Evolutionary conservation across 2,329 filamentous ascomycete species (phyloP).

Genomic region (Lasiodiplodia gonubiensis): DNA sequence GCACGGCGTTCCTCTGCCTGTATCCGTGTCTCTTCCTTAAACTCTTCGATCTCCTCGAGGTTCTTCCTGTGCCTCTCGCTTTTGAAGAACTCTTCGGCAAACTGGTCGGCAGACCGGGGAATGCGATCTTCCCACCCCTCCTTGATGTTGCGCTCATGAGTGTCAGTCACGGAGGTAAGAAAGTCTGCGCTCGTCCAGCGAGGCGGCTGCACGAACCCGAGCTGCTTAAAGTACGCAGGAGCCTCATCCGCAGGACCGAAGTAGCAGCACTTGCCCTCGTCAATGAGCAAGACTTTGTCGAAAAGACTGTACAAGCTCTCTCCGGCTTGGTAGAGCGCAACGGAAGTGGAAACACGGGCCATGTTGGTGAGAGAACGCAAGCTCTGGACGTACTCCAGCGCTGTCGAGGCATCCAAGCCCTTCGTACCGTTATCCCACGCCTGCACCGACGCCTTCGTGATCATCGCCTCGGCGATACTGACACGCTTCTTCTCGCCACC

Average conservation of each 20-base stretch:
- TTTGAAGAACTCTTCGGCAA: conserved; percentile 53
- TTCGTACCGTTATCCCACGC: conserved; percentile 68
- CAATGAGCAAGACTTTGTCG: conserved; percentile 49
- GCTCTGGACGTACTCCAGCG: conserved; percentile 73
- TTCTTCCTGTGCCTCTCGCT: conserved; percentile 46
- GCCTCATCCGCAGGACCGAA: conserved; percentile 67
- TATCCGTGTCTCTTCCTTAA: conserved; percentile 42
- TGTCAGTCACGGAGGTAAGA: conserved; percentile 71
- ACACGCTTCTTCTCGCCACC: conserved; percentile 58
- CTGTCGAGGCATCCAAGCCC: conserved; percentile 75
- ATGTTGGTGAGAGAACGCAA: conserved; percentile 70
- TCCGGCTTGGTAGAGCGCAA: conserved; percentile 74
- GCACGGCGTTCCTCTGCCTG: conserved; percentile 41
- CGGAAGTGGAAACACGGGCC: conserved; percentile 64
- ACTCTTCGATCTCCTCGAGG: conserved; percentile 48
- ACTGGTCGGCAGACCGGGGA: conserved; percentile 61
- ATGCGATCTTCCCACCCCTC: conserved; percentile 63
- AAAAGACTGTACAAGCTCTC: conserved; percentile 47
- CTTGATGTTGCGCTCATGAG: conserved; percentile 62
- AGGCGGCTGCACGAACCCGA: conserved; percentile 70
- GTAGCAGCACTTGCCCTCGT: conserved; percentile 57
- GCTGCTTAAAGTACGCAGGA: conserved; percentile 67
- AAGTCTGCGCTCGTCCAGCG: conserved; percentile 75
- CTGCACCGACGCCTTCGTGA: conserved; percentile 47
- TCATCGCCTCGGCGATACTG: conserved; percentile 56